Percentiles rank a stretch among this genome's conserved stretches.
Evolutionary conservation across 192 early-diverging fungal species (phyloP).

Genomic region (Cladochytrium replicatum): DNA sequence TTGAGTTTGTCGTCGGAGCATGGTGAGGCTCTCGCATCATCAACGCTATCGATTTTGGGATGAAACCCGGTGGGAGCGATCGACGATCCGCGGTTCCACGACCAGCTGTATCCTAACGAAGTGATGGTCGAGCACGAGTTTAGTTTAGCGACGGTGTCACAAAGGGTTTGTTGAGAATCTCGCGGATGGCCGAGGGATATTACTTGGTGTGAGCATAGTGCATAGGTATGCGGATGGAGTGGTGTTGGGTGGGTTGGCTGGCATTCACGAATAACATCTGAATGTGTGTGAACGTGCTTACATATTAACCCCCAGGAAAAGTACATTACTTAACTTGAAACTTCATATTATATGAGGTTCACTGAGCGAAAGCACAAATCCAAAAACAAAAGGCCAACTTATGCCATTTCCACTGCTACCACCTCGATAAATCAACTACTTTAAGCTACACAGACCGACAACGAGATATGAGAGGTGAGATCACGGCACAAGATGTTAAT

Average conservation of each 20-base stretch:
- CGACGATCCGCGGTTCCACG: conserved; percentile 66
- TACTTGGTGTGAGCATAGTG: conserved; percentile 25
- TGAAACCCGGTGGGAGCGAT: conserved; percentile 61
- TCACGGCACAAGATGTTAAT: too few relatives aligned
- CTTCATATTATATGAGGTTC: too few relatives aligned
- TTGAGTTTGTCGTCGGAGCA: conserved; percentile 64
- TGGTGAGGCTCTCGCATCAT: conserved; percentile 80
- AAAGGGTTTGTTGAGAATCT: background rate
- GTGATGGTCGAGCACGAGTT: conserved; percentile 24
- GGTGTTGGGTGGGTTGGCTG: conserved; percentile 18
- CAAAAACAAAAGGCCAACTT: too few relatives aligned
- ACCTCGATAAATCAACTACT: too few relatives aligned
- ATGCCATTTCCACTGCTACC: too few relatives aligned
- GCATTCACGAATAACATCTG: background rate
- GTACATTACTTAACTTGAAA: conserved; percentile 16
- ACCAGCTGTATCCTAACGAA: conserved; percentile 80
- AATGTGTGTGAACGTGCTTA: background rate
- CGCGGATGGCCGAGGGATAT: conserved; percentile 8
- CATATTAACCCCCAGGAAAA: conserved; percentile 21
- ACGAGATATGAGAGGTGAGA: too few relatives aligned
- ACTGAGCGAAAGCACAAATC: too few relatives aligned
- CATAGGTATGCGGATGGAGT: conserved; percentile 15
- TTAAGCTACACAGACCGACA: too few relatives aligned
- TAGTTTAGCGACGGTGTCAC: conserved; percentile 2
- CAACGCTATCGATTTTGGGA: conserved; percentile 62